These are phyloP conservation scores for Erigeron philadelphicus DNA, from an alignment of 140 eudicot species.

Conservation along the genomic window DNA sequence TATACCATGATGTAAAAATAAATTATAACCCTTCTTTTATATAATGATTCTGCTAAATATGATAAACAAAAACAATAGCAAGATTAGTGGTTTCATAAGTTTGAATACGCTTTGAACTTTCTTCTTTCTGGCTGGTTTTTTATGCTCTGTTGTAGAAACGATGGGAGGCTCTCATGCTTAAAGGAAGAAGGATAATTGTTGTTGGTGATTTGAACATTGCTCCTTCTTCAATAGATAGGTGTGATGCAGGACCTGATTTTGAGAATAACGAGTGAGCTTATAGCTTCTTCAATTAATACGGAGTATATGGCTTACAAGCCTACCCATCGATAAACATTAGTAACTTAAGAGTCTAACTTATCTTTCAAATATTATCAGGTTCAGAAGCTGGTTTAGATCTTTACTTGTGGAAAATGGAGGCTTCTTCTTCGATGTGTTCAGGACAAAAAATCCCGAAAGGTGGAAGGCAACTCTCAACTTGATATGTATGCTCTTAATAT, in stretches of 20 bases:
- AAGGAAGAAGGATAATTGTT: conserved; percentile 67
- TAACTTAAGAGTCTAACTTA: conserved; percentile 3
- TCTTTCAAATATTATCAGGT: conserved; percentile 46
- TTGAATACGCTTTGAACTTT: not conserved
- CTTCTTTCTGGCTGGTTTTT: conserved; percentile 24
- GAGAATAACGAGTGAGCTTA: conserved; percentile 86
- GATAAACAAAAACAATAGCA: too few relatives aligned
- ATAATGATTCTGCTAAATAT: too few relatives aligned
- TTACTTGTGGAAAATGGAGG: conserved; percentile 74
- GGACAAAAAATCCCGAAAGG: conserved; percentile 93
- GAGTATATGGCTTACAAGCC: not conserved
- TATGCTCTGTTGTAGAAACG: conserved; percentile 66
- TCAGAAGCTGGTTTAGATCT: conserved; percentile 91
- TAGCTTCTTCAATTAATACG: not conserved
- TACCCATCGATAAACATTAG: not conserved
- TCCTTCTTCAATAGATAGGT: conserved; percentile 85
- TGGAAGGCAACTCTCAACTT: conserved; percentile 16
- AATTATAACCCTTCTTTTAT: too few relatives aligned
- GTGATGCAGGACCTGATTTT: conserved; percentile 92
- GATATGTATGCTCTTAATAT: not conserved
- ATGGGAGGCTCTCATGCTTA: conserved; percentile 71
- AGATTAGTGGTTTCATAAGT: too few relatives aligned
- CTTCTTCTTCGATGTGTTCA: conserved; percentile 65
- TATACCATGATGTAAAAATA: too few relatives aligned
- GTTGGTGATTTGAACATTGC: conserved; percentile 97